phyloP scores from a whole-genome alignment of 352 stramenopile species.

The Thraustotheca clavata region DNA sequence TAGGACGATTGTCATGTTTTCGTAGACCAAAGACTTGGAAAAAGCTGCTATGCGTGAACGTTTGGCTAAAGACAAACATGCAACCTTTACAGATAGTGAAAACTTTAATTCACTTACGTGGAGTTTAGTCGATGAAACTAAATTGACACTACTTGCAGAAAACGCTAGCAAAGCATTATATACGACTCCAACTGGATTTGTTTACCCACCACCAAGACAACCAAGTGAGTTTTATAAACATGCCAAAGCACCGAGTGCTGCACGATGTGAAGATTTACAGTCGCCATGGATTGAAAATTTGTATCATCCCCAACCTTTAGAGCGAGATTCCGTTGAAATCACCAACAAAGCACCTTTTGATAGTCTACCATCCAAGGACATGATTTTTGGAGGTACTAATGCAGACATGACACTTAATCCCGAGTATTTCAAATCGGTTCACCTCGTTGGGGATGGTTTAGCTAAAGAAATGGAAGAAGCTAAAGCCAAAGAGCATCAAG shows the following conservation, averaged over 20 bases:
- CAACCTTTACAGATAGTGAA: conserved; percentile 79
- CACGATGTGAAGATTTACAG: conserved; percentile 72
- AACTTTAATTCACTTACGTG: conserved; percentile 84
- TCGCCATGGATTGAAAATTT: conserved; percentile 80
- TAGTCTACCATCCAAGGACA: conserved; percentile 76
- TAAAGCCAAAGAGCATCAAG: conserved; percentile 45
- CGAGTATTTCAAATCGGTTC: conserved; percentile 80
- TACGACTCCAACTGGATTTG: conserved; percentile 81
- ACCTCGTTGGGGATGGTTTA: conserved; percentile 74
- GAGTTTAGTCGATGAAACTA: conserved; percentile 67
- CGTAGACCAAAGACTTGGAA: conserved; percentile 69
- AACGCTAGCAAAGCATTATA: conserved; percentile 42
- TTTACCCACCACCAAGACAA: conserved; percentile 69
- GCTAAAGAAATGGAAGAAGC: conserved; percentile 66
- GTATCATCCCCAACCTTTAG: conserved; percentile 55
- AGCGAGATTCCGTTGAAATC: conserved; percentile 27
- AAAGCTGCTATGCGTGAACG: conserved; percentile 68
- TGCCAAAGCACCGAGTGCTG: conserved; percentile 53
- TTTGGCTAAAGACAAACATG: conserved; percentile 43
- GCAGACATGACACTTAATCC: conserved; percentile 47
- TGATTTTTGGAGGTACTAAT: conserved; percentile 82
- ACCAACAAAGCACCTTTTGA: conserved; percentile 45
- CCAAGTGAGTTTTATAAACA: conserved; percentile 67
- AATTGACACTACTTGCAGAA: conserved; percentile 43
- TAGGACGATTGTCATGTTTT: background rate